Evolutionary conservation across 352 stramenopile genomes (phyloP).

Genomic region (Phytopythium helicoides): DNA sequence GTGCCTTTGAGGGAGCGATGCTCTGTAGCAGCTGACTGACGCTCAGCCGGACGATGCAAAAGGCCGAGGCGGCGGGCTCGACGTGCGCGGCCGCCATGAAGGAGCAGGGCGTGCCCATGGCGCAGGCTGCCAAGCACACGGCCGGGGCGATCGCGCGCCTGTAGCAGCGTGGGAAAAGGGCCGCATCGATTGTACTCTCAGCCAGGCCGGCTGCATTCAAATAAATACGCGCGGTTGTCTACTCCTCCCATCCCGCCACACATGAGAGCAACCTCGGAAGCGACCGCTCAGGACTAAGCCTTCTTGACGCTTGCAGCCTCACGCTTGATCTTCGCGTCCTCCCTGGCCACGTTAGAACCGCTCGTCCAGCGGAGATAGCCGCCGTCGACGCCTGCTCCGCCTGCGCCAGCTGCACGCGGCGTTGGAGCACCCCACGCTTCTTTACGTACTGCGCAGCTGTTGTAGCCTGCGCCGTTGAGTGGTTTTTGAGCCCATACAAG

Average conservation of each 20-base stretch:
- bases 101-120: slow-evolving; percentile 69
- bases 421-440: slow-evolving; percentile 50
- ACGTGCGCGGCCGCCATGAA: slow-evolving; percentile 56
- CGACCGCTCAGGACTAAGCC: slow-evolving; percentile 6
- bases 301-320: not conserved
- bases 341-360: not conserved
- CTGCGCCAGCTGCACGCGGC: slow-evolving; percentile 45
- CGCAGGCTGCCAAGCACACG: slow-evolving; percentile 68
- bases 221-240: slow-evolving; percentile 7
- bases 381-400: slow-evolving; percentile 29
- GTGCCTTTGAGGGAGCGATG: too few relatives aligned
- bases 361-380: slow-evolving; percentile 52
- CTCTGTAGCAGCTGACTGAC: not conserved
- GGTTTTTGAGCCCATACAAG: slow-evolving; percentile 40
- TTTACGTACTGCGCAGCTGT: slow-evolving; percentile 61
- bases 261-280: too few relatives aligned
- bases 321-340: not conserved
- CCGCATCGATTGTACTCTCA: slow-evolving; percentile 3
- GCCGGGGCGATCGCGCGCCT: slow-evolving; percentile 60
- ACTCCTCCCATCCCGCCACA: too few relatives aligned
- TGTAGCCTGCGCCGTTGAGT: slow-evolving; percentile 37
- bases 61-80: slow-evolving; percentile 73
- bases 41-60: not conserved
- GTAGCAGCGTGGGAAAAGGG: slow-evolving; percentile 19
- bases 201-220: not conserved